Evolutionary conservation across 1,284 basidiomycete species (phyloP), one percentile per base, ranked within the genome.

Genomic region (Trichosporon ovoides): DNA sequence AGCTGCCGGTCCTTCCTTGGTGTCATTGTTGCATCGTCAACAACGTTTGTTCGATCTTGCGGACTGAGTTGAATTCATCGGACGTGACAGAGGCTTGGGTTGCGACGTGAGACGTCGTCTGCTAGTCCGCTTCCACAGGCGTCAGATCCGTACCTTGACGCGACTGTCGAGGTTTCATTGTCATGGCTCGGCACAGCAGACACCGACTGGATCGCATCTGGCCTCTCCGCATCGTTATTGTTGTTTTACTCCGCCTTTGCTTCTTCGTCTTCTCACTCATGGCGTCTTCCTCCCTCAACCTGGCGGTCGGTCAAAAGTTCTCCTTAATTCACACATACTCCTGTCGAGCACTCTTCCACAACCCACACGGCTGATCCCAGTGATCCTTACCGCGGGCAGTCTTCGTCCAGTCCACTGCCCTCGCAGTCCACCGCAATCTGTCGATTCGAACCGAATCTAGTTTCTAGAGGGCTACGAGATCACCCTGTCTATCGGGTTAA

Each of bases 1-100:
- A 48, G 43, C 28, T 31, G 28, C 54, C 46, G 54, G 33, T 36
- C 54, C 43, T 50, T 38, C 19, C 38, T 54, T 48, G 40, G 55
- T 37, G 51, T 37, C 46, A 37, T 13, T 46, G 38, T 14, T 34
- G 35, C 36, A 19, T 38, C 24, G 11, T 34, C 40, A 24, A 36
- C 33, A 12, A 37, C 50, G 9, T 31, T 31, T 31, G 28, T 31
- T 9, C 5, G 28, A 31, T 4, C 28, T 9, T 31, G 28, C 28
- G 28, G 28, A 31, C 28, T 31, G 28, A 31, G 28, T 31, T 31
- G 28, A 31, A 31, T 31, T 31, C 43, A 48, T 22, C 11, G 43
- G 43, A 48, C 43, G 28, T 22, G 6, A 22, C n/a, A 5, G 16
- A 7, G 43, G 43, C 43, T 2, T 6, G 7, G 22, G 43, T 22